These are phyloP conservation scores for Amorphotheca resinae DNA, from an alignment of 495 filamentous ascomycete species.

Conservation along the genomic window DNA sequence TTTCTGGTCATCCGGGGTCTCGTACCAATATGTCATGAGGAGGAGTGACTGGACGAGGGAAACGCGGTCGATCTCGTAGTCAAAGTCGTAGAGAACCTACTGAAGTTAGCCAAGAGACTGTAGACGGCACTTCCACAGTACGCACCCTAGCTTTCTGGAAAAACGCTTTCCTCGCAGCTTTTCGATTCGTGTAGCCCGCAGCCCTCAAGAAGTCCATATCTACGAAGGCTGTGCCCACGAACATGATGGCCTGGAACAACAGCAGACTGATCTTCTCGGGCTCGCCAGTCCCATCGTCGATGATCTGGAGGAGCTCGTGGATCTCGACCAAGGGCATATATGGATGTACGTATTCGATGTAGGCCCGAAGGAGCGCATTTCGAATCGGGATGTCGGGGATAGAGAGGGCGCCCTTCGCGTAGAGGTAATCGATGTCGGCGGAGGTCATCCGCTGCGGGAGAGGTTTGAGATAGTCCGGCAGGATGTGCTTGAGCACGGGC, in stretches of 20 bases:
- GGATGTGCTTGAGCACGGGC: constrained; percentile 19
- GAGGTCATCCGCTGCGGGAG: constrained; percentile 53
- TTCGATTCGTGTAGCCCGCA: constrained; percentile 57
- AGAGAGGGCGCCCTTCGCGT: constrained; percentile 60
- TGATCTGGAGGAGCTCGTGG: constrained; percentile 54
- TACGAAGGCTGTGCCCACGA: constrained; percentile 36
- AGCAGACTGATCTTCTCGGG: constrained; percentile 61
- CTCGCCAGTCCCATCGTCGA: constrained; percentile 51
- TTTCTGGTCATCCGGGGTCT: constrained; percentile 80
- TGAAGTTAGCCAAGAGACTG: constrained; percentile 36
- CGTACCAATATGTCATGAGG: constrained; percentile 86
- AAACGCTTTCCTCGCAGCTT: constrained; percentile 64
- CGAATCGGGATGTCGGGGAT: constrained; percentile 54
- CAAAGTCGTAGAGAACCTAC: constrained; percentile 61
- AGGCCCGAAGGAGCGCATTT: constrained; percentile 60
- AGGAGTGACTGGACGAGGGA: constrained; percentile 72
- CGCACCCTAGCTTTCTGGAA: constrained; percentile 64
- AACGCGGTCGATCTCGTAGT: constrained; percentile 66
- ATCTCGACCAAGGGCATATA: constrained; percentile 82
- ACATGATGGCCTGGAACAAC: constrained; percentile 21
- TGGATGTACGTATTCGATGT: constrained; percentile 74
- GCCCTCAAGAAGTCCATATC: constrained; percentile 54
- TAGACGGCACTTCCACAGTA: constrained; percentile 60
- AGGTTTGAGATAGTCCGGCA: constrained; percentile 64
- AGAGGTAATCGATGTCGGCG: constrained; percentile 65